Conservation (phyloP, 2,329 filamentous ascomycete species). For the Chaetomium sp. region DNA sequence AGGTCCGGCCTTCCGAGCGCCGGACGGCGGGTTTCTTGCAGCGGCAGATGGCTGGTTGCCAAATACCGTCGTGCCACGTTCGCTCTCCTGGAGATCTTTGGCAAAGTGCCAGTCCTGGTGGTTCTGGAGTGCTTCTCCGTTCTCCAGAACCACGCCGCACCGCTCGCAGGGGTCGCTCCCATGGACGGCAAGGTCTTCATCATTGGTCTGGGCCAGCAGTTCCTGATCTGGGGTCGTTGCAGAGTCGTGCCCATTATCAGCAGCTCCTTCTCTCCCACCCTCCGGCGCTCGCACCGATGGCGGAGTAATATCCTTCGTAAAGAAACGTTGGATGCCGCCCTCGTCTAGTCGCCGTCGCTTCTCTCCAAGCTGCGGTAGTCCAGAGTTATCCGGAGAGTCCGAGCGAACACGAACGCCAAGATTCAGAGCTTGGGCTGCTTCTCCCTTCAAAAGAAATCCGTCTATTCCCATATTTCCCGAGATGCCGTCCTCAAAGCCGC, state of each 20-base stretch:
- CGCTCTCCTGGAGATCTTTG: conserved; percentile 66
- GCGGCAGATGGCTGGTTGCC: conserved; percentile 30
- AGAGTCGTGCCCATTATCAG: background rate
- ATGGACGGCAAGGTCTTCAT: conserved; percentile 32
- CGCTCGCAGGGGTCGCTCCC: conserved; percentile 49
- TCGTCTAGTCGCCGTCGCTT: conserved; percentile 42
- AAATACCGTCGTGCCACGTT: conserved; percentile 46
- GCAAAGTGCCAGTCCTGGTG: conserved; percentile 96
- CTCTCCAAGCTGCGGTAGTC: conserved; percentile 23
- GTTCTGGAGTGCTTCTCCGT: conserved; percentile 56
- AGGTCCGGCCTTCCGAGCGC: conserved; percentile 26
- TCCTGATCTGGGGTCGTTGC: conserved; percentile 5
- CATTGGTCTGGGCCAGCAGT: conserved; percentile 23
- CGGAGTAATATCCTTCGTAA: conserved; percentile 29
- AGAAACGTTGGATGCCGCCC: conserved; percentile 52
- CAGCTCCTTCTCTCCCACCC: conserved; percentile 11
- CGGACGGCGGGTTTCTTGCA: conserved; percentile 29
- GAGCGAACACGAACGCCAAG: conserved; percentile 26
- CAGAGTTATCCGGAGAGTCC: conserved; percentile 18
- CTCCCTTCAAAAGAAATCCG: conserved; percentile 72
- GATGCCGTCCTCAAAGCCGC: conserved; percentile 86
- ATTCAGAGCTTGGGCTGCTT: conserved; percentile 52
- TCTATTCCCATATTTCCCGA: conserved; percentile 81
- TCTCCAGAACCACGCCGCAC: conserved; percentile 57
- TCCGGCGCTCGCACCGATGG: conserved; percentile 26